A percentile compares a stretch with the other conserved stretches of the same genome.
These are phyloP conservation scores for Helenozyma rhizophorensis DNA, from an alignment of 805 yeast genomes.

Conservation along the genomic window DNA sequence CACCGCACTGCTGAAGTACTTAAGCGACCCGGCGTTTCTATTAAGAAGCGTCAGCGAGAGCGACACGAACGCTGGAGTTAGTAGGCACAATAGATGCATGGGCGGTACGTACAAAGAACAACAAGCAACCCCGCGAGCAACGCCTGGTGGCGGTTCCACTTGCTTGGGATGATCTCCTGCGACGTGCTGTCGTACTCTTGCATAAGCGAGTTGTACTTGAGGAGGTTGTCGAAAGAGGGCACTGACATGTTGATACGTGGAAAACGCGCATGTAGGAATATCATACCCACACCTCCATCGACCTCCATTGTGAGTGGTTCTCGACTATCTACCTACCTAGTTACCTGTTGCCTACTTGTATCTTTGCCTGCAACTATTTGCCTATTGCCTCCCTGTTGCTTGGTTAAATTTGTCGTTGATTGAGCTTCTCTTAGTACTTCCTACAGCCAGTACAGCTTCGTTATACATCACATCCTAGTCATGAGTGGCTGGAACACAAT, in stretches of 20 bases:
- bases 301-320: no score
- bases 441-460: no score
- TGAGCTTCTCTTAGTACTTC: no score
- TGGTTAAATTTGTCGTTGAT: no score
- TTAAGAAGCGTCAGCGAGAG: constrained; percentile 15
- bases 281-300: no score
- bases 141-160: constrained; percentile 10
- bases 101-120: constrained; percentile 12
- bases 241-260: constrained; percentile 1
- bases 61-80: constrained; percentile 15
- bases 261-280: no score
- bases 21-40: constrained; percentile 9
- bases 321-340: no score
- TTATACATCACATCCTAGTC: no score
- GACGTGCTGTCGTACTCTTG: constrained; percentile 9
- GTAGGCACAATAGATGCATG: constrained; percentile 1
- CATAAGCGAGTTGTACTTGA: constrained; percentile 8
- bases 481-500: constrained; percentile 54
- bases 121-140: constrained; percentile 11
- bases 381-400: no score
- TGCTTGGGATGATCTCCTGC: constrained; percentile 11
- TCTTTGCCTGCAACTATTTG: no score
- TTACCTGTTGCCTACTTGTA: no score
- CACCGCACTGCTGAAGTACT: constrained; percentile 25
- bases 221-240: constrained; percentile 3